Percentiles rank a stretch among this genome's conserved stretches.
Conservation (phyloP, 768 basidiomycete species). For the Mycena rebaudengoi region DNA sequence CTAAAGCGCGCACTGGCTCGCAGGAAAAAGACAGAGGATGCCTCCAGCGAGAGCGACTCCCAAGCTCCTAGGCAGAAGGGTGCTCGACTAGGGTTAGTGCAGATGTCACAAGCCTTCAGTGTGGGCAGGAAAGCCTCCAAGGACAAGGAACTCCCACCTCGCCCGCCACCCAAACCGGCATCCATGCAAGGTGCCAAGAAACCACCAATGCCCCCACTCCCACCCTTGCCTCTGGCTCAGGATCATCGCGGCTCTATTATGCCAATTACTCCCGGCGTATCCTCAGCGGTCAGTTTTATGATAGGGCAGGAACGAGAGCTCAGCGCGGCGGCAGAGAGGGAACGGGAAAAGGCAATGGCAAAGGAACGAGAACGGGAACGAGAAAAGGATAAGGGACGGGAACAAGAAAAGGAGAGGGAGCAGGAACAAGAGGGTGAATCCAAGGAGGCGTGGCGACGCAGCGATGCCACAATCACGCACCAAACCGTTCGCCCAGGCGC, state of each 20-base stretch:
- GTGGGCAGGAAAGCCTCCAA: constrained; percentile 40
- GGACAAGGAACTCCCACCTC: constrained; percentile 36
- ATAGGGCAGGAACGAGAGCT: constrained; percentile 39
- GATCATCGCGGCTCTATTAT: constrained; percentile 61
- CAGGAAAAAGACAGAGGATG: constrained; percentile 66
- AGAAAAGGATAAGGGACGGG: constrained; percentile 9
- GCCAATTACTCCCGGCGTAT: constrained; percentile 64
- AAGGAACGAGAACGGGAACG: constrained; percentile 19
- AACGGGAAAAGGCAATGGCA: constrained; percentile 30
- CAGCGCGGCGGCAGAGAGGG: constrained; percentile 9
- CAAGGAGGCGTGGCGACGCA: constrained; percentile 83
- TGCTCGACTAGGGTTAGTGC: constrained; percentile 46
- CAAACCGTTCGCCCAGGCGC: constrained; percentile 71
- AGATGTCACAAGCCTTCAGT: constrained; percentile 59
- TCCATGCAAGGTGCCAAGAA: constrained; percentile 31
- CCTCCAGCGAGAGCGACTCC: constrained; percentile 33
- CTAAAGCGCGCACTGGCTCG: constrained; percentile 69
- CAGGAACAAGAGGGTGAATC: constrained; percentile 33
- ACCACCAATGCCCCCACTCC: constrained; percentile 28
- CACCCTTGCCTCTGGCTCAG: constrained; percentile 30
- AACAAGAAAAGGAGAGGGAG: background rate
- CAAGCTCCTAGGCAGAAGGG: constrained; percentile 37
- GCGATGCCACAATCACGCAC: constrained; percentile 84
- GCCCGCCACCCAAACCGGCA: constrained; percentile 49
- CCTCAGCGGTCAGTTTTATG: constrained; percentile 66